Base-by-base conservation (phyloP, 257 asterid genomes). In the Nicotiana knightiana region DNA sequence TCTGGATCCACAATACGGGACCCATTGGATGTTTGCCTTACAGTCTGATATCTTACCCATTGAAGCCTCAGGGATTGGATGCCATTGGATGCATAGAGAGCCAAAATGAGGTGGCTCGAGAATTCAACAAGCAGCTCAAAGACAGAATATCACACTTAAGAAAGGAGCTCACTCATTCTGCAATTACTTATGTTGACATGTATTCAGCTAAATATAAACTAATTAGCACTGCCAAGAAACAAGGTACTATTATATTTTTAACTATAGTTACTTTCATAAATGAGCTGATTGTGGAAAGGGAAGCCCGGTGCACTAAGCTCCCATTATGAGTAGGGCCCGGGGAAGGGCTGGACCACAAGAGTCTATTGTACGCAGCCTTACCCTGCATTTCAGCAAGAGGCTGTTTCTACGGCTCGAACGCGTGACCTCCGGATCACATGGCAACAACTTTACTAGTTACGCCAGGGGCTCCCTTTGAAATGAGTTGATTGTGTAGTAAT, bases 1-100 rank as follows among this genome's bases (percentile, higher is more conserved):
- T 90, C 8, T 88, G 91, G 93, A 81, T 90, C 57, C 93, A 90
- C 39, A 90, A 88, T 84, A 90, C 88, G 8, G 90, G 93, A 3
- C 93, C 93, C 9, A 61, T 90, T n/a, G 93, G 93, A 30, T 90
- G 91, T 73, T 79, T 88, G 35, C 91, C 93, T 2, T 12, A 6
- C 9, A 79, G 80, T 63, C 81, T 82, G 71, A 86, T 82, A 73
- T 51, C 84, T 81, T 84, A 81, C 82, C 84, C 21, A 71, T n/a
- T 13, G 62, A 87, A 81, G 78, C 88, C 80, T 80, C 83, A 59
- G 64, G 71, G 80, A 18, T 32, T 87, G 67, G 93, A 88, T 76
- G 51, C 51, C 7, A 33, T 43, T 17, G 87, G 88, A 18, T 90
- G 91, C 35, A 85, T 86, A 10, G 77, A 71, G 39, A 55, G 88